Evolutionary conservation across 441 rosid species (phyloP), one percentile per base, ranked within the genome.

Genomic region (Dalechampia spathulata): DNA sequence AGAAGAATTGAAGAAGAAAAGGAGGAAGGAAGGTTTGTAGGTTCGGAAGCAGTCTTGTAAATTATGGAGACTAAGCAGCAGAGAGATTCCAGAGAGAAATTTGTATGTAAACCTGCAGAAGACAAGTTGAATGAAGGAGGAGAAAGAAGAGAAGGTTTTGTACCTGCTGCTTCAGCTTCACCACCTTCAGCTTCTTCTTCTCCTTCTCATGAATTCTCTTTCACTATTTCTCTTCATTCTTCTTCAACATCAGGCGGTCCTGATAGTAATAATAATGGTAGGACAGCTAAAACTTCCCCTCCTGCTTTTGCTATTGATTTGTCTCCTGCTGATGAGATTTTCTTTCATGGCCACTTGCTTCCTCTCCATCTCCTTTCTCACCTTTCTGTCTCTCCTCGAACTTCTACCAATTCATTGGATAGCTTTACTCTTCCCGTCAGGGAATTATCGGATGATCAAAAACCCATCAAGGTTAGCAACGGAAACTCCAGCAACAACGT

Each of bases 281-380:
- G 2, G 17, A 2, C 45, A 51, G 60, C 70, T 49, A 78, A 70
- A 48, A 8, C 74, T n/a, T n/a, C n/a, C n/a, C n/a, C n/a, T n/a
- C n/a, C n/a, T 20, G 71, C 88, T 7, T 71, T 75, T 37, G 90
- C 91, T 14, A 72, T 89, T 8, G 99, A 92, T 72, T 70, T 92
- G 55, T 71, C 97, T 16, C 99, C 99, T 0, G 99, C 99, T 0
- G 97, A 93, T 72, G 99, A 93, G 40, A 93, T 93, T 70, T 93
- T 93, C 93, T 93, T 93, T 72, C 96, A 89, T 60, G 99, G 99
- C 22, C 99, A 89, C 67, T 74, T 93, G 65, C 97, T 93, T 11
- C 99, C 99, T 62, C 94, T 93, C 42, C 99, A 82, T 38, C 90
- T 89, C 69, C 90, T 93, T 64, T 81, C 99, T 23, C 95, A 85